These are phyloP conservation scores for Aspergillus hancockii DNA, from an alignment of 495 filamentous ascomycete genomes.

Conservation along the genomic window DNA sequence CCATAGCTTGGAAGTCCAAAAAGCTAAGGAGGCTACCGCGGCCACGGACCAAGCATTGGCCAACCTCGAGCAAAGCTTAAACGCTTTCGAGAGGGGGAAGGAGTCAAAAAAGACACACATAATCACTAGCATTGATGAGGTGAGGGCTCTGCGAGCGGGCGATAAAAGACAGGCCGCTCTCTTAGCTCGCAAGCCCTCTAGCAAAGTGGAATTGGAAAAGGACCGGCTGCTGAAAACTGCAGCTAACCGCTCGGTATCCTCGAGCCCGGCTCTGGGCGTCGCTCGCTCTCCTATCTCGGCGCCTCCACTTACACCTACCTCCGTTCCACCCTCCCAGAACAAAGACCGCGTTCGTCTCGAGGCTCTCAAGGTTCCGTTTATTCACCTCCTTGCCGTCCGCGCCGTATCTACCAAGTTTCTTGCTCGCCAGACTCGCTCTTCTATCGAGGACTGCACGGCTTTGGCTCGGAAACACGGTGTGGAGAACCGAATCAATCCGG, in stretches of 20 bases:
- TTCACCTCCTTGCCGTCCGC: conserved; percentile 70
- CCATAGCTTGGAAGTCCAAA: conserved; percentile 57
- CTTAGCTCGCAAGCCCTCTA: conserved; percentile 32
- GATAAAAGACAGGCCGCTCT: conserved; percentile 24
- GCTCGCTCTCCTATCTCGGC: conserved; percentile 41
- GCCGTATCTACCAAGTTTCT: conserved; percentile 61
- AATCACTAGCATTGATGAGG: conserved; percentile 39
- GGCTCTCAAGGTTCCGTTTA: conserved; percentile 58
- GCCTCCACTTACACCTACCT: conserved; percentile 41
- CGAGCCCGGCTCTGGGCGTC: conserved; percentile 63
- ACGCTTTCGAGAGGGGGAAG: conserved; percentile 51
- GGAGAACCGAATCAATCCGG: conserved; percentile 58
- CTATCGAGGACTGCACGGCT: conserved; percentile 57
- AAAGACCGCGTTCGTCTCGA: conserved; percentile 54
- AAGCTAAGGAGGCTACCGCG: conserved; percentile 55
- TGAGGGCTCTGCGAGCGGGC: conserved; percentile 37
- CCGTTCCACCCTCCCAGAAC: conserved; percentile 53
- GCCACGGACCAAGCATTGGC: conserved; percentile 53
- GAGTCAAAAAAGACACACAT: conserved; percentile 54
- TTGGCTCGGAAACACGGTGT: conserved; percentile 56
- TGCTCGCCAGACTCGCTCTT: conserved; percentile 53
- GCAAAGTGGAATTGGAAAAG: conserved; percentile 46
- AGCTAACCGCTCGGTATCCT: conserved; percentile 59
- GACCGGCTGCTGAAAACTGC: conserved; percentile 45
- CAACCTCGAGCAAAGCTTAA: conserved; percentile 56